phyloP scores from a whole-genome alignment of 1,284 basidiomycete genomes.

The Papiliotrema laurentii region DNA sequence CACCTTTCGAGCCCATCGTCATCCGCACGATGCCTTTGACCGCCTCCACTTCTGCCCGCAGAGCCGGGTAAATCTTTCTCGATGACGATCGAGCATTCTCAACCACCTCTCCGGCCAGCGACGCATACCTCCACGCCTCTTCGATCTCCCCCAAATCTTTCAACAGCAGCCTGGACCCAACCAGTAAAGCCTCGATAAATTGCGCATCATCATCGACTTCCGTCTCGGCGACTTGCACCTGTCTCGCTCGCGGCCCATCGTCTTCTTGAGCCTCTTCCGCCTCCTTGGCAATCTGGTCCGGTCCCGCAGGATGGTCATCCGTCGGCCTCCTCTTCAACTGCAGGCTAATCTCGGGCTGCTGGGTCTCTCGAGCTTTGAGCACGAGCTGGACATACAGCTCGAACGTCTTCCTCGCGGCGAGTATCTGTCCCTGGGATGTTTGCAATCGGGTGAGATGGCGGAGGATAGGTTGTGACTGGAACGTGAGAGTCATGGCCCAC shows the following conservation, averaged over 20 bases:
- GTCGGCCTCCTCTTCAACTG: constrained; percentile 40
- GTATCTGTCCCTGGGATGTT: constrained; percentile 59
- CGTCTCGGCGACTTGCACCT: constrained; percentile 32
- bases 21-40: constrained; percentile 46
- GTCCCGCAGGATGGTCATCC: constrained; percentile 28
- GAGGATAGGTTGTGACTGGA: constrained; percentile 78
- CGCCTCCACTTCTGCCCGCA: constrained; percentile 35
- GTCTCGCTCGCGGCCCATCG: constrained; percentile 13
- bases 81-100: constrained; percentile 4
- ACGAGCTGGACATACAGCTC: constrained; percentile 79
- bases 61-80: constrained; percentile 2
- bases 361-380: constrained; percentile 67
- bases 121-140: constrained; percentile 45
- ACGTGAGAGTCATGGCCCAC: constrained; percentile 86
- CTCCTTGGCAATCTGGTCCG: constrained; percentile 13
- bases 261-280: constrained; percentile 12
- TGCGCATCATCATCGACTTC: constrained; percentile 59
- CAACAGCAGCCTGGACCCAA: constrained; percentile 71
- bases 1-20: constrained; percentile 40
- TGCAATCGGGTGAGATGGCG: constrained; percentile 75
- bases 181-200: constrained; percentile 68
- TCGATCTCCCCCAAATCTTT: constrained; percentile 38
- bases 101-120: constrained; percentile 41
- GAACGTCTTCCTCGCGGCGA: constrained; percentile 69
- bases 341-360: constrained; percentile 45